Base-by-base conservation (phyloP, 2,329 filamentous ascomycete genomes). In the Cercospora janseana region DNA sequence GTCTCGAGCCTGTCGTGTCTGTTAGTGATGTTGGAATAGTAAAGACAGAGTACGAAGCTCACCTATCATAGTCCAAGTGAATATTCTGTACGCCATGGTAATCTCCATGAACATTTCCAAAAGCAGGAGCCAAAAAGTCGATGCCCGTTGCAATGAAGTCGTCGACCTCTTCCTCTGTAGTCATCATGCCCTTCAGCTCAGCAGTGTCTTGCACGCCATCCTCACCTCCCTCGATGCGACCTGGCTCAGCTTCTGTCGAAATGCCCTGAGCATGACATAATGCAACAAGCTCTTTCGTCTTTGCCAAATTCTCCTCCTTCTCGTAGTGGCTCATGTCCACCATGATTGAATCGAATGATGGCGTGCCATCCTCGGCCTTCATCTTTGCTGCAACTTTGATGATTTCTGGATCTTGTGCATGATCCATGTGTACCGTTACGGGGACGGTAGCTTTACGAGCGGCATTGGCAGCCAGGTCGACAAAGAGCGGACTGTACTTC, bases 301-400 rank as follows among this genome's bases (percentile, higher is more conserved):
- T 75, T 2, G 75, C 71, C 28, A 89, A 71, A 63, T 88, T 88
- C 69, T 87, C 83, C 46, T 78, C 82, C 59, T 82, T 82, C 58
- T 86, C 83, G 62, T 85, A 81, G 64, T 88, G 85, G 51, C 76
- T 81, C 84, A 88, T 88, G 68, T 88, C 86, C 0, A 88, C 80
- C 85, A 88, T 88, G 64, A 88, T 87, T 55, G 77, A 80, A 67
- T 88, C 85, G 59, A 87, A 87, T 2, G 71, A 70, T 4, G 78
- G 63, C 10, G 63, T 65, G 4, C 63, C 63, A 16, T 66, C 63
- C 4, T 69, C 68, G 20, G 72, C 72, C 23, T 52, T 49, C 40
- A 62, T 59, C 32, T 58, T 27, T 1, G 54, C 41, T 8, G 57
- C 62, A 21, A 26, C 62, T 62, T 56, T 55, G 42, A 60, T 53